A percentile compares a stretch with the other conserved stretches of the same genome.
These are phyloP conservation scores for Chimonanthus praecox DNA, from an alignment of 164 flowering plant species.

Conservation along the genomic window DNA sequence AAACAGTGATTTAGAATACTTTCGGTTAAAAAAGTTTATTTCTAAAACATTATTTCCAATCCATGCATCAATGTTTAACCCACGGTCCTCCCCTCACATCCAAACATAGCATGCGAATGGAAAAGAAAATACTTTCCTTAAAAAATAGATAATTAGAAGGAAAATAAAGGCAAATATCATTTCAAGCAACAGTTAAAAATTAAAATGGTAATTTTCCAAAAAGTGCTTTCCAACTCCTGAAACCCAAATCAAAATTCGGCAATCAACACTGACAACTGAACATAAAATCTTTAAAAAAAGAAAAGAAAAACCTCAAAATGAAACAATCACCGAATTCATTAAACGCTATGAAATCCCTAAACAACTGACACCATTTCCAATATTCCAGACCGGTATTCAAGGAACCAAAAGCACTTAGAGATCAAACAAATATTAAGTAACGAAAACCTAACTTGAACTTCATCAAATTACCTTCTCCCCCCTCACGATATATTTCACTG, in stretches of 20 bases:
- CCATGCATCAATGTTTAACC: no score
- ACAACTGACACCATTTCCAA: background rate
- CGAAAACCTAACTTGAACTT: background rate
- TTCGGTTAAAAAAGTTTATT: no score
- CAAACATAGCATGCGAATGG: no score
- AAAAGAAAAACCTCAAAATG: background rate
- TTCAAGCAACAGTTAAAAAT: no score
- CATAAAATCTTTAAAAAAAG: background rate
- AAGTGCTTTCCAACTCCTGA: background rate
- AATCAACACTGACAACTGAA: background rate
- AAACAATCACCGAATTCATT: background rate
- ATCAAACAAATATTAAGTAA: background rate
- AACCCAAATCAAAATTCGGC: background rate
- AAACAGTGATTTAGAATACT: no score
- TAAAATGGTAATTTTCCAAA: no score
- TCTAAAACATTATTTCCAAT: no score
- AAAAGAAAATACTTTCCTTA: no score
- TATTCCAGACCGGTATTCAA: background rate
- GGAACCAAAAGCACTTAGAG: background rate
- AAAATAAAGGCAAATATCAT: no score
- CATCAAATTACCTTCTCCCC: conserved; percentile 67
- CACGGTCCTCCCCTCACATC: no score
- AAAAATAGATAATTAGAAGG: no score
- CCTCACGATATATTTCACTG: conserved; percentile 88
- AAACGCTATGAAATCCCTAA: background rate